Conservation (phyloP, 768 basidiomycete species). For the Imleria badia region DNA sequence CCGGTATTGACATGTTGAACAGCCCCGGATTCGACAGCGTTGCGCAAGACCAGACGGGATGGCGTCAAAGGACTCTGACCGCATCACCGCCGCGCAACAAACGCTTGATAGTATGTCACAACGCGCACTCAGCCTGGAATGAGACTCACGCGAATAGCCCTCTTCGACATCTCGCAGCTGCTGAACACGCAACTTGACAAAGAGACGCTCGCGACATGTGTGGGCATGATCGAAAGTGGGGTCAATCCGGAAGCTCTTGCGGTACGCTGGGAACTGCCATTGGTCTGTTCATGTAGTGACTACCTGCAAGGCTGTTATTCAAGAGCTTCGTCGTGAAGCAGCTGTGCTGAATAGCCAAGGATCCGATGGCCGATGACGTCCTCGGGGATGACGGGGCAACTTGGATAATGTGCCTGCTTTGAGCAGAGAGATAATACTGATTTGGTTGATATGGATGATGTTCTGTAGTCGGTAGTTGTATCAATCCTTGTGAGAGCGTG, state of each 20-base stretch:
- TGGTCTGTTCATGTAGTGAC: constrained; percentile 1
- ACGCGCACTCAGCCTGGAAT: background rate
- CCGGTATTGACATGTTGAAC: background rate
- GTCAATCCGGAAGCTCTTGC: constrained; percentile 92
- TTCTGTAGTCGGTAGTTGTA: constrained; percentile 17
- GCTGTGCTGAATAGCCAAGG: constrained; percentile 37
- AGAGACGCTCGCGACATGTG: constrained; percentile 88
- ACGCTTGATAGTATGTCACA: constrained; percentile 63
- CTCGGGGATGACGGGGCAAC: background rate
- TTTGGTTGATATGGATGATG: constrained; percentile 18
- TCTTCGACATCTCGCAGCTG: constrained; percentile 86
- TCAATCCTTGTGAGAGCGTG: constrained; percentile 5
- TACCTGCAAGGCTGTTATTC: constrained; percentile 67
- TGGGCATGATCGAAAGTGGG: constrained; percentile 89
- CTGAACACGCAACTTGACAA: constrained; percentile 87
- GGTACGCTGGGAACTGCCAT: constrained; percentile 44
- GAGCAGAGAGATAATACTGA: constrained; percentile 15
- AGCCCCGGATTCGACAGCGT: background rate
- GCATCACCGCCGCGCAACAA: constrained; percentile 62
- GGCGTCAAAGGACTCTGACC: constrained; percentile 55
- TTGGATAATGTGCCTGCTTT: constrained; percentile 14
- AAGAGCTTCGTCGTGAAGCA: constrained; percentile 77
- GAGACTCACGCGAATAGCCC: constrained; percentile 46
- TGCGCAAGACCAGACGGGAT: constrained; percentile 10
- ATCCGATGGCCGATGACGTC: constrained; percentile 25